A percentile compares a stretch with the other conserved stretches of the same genome.
Evolutionary conservation across 768 basidiomycete species (phyloP).

Genomic region (Agaricus subrufescens): DNA sequence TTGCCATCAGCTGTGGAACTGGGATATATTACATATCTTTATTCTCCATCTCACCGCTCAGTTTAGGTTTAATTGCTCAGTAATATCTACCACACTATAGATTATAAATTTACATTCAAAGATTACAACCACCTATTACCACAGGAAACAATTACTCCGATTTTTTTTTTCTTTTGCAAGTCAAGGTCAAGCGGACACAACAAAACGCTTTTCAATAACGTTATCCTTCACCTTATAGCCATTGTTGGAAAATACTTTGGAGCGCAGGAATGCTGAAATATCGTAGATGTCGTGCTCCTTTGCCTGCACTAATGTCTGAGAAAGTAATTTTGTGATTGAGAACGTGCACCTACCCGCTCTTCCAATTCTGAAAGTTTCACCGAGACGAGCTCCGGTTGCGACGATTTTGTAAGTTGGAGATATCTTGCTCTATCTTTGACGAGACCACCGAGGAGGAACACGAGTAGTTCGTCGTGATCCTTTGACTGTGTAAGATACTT

Average conservation of each 20-base stretch:
- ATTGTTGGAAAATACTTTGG: conserved; percentile 81
- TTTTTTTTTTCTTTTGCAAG: no score
- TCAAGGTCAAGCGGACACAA: conserved; percentile 5
- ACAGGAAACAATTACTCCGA: conserved; percentile 13
- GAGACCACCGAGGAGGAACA: conserved; percentile 90
- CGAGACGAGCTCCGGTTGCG: conserved; percentile 72
- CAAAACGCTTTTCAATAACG: conserved; percentile 66
- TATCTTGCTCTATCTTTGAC: conserved; percentile 90
- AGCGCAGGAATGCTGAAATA: conserved; percentile 76
- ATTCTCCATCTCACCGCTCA: conserved; percentile 7
- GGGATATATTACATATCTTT: neutral
- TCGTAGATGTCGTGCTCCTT: conserved; percentile 98
- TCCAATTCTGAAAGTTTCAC: conserved; percentile 83
- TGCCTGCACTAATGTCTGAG: conserved; percentile 45
- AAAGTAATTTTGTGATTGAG: neutral
- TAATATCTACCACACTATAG: conserved; percentile 13
- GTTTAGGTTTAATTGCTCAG: neutral
- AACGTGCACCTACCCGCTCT: conserved; percentile 57
- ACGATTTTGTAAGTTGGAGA: conserved; percentile 70
- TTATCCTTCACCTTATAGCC: conserved; percentile 75
- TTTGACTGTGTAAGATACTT: conserved; percentile 95
- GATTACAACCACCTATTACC: neutral
- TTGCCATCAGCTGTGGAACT: neutral
- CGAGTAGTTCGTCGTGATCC: conserved; percentile 92
- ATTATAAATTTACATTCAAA: conserved; percentile 8